Evolutionary conservation across 2,329 filamentous ascomycete species (phyloP), one percentile per base, ranked within the genome.

Genomic region (Clonostachys chloroleuca): DNA sequence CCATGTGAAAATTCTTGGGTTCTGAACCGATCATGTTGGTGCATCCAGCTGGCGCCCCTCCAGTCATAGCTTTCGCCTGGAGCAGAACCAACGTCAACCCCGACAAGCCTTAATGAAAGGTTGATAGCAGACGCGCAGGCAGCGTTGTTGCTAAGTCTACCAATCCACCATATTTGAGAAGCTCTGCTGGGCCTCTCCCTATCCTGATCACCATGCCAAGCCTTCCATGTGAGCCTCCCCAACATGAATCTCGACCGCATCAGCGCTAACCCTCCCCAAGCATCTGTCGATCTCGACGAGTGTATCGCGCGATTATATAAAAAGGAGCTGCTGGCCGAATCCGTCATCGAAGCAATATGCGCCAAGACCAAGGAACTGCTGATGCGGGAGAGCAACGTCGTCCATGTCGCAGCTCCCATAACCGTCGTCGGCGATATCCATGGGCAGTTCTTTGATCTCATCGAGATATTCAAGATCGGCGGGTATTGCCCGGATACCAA

Each of bases 321-420:
- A 65, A 96, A 96, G 67, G 94, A 97, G 68, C 82, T 99, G 50
- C 83, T 99, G 49, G 92, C 94, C 60, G 94, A 99, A 71, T 96
- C 92, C 40, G 92, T 99, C 56, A 92, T 99, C 69, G 94, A 99
- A 74, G 94, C 94, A 61, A 92, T 99, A 83, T 99, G 94, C 74
- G 92, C 94, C 68, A 99, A 99, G 69, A 94, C 95, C 18, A 99
- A 99, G 66, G 94, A 99, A 75, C 78, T 99, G 58, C 80, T 99
- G 57, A 99, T 99, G 94, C 92, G 95, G 65, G 94, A 99, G 82
- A 97, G 92, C 80, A 99, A 99, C 71, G 94, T 99, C 52, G 94
- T 99, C 51, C 94, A 99, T 67, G 95, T 99, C 52, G 84, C 84
- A 58, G 92, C 94, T 34, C 94, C 94, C 3, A 90, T 99, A 49